Evolutionary conservation across 2,329 filamentous ascomycete species (phyloP).

Genomic region (Chaetomiaceae sp.): DNA sequence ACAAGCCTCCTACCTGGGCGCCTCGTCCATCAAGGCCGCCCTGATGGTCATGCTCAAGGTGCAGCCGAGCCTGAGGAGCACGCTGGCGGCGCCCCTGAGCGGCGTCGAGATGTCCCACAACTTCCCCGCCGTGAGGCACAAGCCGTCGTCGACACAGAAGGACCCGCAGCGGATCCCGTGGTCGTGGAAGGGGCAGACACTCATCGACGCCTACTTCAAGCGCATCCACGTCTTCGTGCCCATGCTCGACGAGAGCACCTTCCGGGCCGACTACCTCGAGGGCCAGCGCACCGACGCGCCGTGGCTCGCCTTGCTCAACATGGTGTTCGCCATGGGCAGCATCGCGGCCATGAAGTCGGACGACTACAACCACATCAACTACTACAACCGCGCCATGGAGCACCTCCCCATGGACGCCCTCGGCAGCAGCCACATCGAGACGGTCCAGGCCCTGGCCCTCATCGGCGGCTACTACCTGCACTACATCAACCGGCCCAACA

Average conservation of each 20-base stretch:
- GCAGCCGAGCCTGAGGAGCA: conserved; percentile 44
- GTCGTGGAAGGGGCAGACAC: conserved; percentile 61
- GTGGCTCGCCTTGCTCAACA: conserved; percentile 70
- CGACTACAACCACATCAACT: conserved; percentile 64
- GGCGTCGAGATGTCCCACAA: conserved; percentile 45
- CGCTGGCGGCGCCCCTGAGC: conserved; percentile 44
- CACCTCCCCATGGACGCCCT: conserved; percentile 64
- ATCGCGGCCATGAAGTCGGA: conserved; percentile 62
- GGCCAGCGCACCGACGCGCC: conserved; percentile 61
- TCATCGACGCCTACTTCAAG: conserved; percentile 73
- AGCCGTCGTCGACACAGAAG: conserved; percentile 38
- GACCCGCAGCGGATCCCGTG: conserved; percentile 50
- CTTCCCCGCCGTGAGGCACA: conserved; percentile 41
- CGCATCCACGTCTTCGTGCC: conserved; percentile 68
- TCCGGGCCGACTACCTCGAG: conserved; percentile 61
- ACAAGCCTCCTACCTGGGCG: conserved; percentile 62
- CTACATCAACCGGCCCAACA: conserved; percentile 72
- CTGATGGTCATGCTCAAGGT: conserved; percentile 65
- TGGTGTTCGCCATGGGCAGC: conserved; percentile 71
- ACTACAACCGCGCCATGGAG: conserved; percentile 64
- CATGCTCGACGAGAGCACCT: conserved; percentile 67
- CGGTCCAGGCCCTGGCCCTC: conserved; percentile 65
- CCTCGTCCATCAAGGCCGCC: conserved; percentile 71
- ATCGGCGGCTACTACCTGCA: conserved; percentile 74
- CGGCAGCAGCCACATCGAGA: conserved; percentile 68